Base-by-base conservation (phyloP, 108 stramenopile genomes). In the Pseudonitzschia delicatissima region DNA sequence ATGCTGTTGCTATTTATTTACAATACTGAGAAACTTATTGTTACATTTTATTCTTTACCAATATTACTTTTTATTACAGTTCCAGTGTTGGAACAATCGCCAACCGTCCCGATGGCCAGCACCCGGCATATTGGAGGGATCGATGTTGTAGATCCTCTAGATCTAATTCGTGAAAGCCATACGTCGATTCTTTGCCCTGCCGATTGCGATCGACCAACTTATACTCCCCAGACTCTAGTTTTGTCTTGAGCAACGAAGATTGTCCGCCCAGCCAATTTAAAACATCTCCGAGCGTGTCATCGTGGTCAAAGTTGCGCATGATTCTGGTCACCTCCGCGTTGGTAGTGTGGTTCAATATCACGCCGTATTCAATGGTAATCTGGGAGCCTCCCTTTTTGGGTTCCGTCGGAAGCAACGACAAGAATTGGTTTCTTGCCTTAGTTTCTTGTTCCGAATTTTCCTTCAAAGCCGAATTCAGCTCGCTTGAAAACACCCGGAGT, bases 201-300 rank as follows among this genome's bases (percentile, higher is more conserved):
- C 69, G 69, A 77, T 91, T 89, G 25, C 82, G 50, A 74, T 94
- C 88, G 34, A 88, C 77, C 57, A 94, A 58, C 27, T 71, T 69
- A 90, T 90, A 94, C 66, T 86, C 85, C 40, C 85, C 64, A n/a
- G 67, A 61, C 8, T 76, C 53, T 4, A 94, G 33, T 62, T 85
- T 89, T 4, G 78, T 74, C 6, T 73, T 69, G 17, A 91, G 68
- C 45, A 71, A 73, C 11, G 67, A 59, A 17, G 86, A 88, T 68
- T 90, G 82, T 15, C 84, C 82, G 4, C 84, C 90, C 1, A 94
- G 57, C 93, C 93, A 94, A 64, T 94, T 65, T 20, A 94, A 15
- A 8, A 91, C 77, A 70, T 94, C 90, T 28, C 75, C 66, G 8
- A 94, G 61, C 7, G 74, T 82, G 67, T 94, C 93, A 66, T 94